These are phyloP conservation scores for Danielia oregonensis DNA, from an alignment of 805 yeast species.

Conservation along the genomic window DNA sequence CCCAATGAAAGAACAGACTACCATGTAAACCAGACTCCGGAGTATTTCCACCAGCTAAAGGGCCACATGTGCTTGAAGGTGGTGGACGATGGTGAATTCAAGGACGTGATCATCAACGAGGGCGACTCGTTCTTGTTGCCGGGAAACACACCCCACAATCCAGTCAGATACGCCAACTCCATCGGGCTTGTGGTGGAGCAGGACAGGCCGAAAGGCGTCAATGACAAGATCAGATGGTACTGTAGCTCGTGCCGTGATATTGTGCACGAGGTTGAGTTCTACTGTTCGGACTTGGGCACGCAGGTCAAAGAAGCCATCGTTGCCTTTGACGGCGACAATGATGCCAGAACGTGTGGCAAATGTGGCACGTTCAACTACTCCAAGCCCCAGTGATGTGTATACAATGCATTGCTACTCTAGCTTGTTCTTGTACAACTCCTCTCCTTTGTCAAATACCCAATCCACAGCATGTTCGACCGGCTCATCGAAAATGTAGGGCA, in stretches of 20 bases:
- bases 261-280: slow-evolving; percentile 67
- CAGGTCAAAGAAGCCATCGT: slow-evolving; percentile 83
- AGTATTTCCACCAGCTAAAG: slow-evolving; percentile 84
- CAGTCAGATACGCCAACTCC: slow-evolving; percentile 80
- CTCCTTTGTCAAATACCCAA: slow-evolving; percentile 53
- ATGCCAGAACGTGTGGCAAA: slow-evolving; percentile 64
- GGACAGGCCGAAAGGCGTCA: slow-evolving; percentile 70
- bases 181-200: slow-evolving; percentile 91
- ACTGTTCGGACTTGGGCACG: slow-evolving; percentile 79
- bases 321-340: slow-evolving; percentile 58
- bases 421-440: slow-evolving; percentile 21
- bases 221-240: slow-evolving; percentile 85
- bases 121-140: slow-evolving; percentile 90
- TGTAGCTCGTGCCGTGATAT: slow-evolving; percentile 65
- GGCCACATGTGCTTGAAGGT: slow-evolving; percentile 83
- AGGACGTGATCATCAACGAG: slow-evolving; percentile 70
- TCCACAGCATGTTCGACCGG: slow-evolving; percentile 75
- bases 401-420: not conserved
- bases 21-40: slow-evolving; percentile 92
- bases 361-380: slow-evolving; percentile 75
- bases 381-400: slow-evolving; percentile 42
- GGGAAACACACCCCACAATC: slow-evolving; percentile 82
- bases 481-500: slow-evolving; percentile 78
- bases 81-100: slow-evolving; percentile 67
- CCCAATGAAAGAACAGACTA: slow-evolving; percentile 93